Percentiles rank a stretch among this genome's conserved stretches.
Conservation (phyloP, 2,329 filamentous ascomycete genomes). For the Pseudogymnoascus sp. region DNA sequence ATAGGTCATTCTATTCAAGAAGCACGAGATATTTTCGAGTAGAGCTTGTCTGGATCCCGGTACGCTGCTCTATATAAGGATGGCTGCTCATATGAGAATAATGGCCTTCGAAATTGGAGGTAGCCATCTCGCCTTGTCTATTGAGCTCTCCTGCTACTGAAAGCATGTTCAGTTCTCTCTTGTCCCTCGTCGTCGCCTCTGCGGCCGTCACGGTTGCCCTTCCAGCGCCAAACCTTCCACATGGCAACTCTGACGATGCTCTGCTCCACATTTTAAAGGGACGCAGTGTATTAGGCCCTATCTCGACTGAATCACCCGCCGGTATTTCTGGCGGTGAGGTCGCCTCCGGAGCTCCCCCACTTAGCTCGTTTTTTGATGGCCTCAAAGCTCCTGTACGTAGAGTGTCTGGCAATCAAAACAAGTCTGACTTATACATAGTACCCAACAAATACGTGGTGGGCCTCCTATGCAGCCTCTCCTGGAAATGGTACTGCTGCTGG, state of each 20-base stretch:
- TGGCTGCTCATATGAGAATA: neutral
- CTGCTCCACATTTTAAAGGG: neutral
- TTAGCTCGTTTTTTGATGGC: slow-evolving; percentile 21
- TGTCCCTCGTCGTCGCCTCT: neutral
- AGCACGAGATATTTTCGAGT: neutral
- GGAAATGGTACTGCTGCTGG: slow-evolving; percentile 21
- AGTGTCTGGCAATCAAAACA: neutral
- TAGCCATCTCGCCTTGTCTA: neutral
- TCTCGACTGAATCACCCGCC: slow-evolving; percentile 17
- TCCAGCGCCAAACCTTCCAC: neutral
- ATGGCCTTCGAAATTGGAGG: neutral
- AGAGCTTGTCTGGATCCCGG: neutral
- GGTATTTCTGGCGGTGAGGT: slow-evolving; percentile 19
- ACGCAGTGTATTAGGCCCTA: slow-evolving; percentile 18
- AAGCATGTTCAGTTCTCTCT: slow-evolving; percentile 7
- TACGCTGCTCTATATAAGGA: neutral
- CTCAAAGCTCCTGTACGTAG: slow-evolving; percentile 21
- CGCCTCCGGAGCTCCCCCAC: slow-evolving; percentile 15
- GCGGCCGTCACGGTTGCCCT: neutral
- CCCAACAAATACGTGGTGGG: slow-evolving; percentile 24
- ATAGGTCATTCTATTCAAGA: neutral
- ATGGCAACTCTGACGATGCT: neutral
- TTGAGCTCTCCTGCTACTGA: neutral
- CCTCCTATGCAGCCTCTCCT: slow-evolving; percentile 20
- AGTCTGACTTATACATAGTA: slow-evolving; percentile 13